These are phyloP conservation scores for Byssothecium circinans DNA, from an alignment of 2,329 filamentous ascomycete genomes.

Conservation along the genomic window DNA sequence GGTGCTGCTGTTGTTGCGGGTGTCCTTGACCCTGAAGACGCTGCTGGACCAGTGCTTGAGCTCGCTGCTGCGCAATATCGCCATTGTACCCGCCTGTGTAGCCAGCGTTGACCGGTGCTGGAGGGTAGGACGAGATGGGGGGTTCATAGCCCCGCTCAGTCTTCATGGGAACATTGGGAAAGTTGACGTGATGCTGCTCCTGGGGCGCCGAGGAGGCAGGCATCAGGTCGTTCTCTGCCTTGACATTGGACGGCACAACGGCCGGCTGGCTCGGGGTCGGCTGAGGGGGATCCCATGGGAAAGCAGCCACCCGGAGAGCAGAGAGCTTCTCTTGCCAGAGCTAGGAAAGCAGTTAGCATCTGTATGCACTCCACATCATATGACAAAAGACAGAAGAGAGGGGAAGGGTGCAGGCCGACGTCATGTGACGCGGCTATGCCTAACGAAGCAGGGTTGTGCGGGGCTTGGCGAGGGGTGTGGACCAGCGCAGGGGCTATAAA, in stretches of 20 bases:
- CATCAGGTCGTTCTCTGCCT: constrained; percentile 33
- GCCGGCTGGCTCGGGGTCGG: constrained; percentile 36
- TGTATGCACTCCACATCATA: constrained; percentile 1
- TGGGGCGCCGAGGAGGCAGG: constrained; percentile 33
- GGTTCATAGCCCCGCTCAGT: constrained; percentile 47
- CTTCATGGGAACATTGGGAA: constrained; percentile 52
- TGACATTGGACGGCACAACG: constrained; percentile 47
- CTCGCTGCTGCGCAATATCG: constrained; percentile 58
- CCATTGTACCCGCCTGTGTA: constrained; percentile 43
- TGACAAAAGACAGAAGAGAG: constrained; percentile 7
- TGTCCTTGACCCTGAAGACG: constrained; percentile 32
- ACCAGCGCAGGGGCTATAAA: constrained; percentile 50
- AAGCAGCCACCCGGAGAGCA: constrained; percentile 78
- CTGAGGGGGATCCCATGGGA: constrained; percentile 88
- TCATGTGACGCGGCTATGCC: constrained; percentile 43
- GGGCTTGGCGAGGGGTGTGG: constrained; percentile 40
- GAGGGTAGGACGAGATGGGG: constrained; percentile 31
- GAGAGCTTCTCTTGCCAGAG: constrained; percentile 94
- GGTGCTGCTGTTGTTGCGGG: constrained; percentile 28
- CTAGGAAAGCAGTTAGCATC: constrained; percentile 51
- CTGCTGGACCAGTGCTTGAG: constrained; percentile 50
- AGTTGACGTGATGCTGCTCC: constrained; percentile 30
- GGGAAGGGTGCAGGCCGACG: constrained; percentile 9
- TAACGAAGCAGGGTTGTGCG: constrained; percentile 34
- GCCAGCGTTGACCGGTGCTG: constrained; percentile 39